A percentile compares a stretch with the other conserved stretches of the same genome.
phyloP scores from a whole-genome alignment of 2,329 filamentous ascomycete genomes.

The Fusarium pininemorale region DNA sequence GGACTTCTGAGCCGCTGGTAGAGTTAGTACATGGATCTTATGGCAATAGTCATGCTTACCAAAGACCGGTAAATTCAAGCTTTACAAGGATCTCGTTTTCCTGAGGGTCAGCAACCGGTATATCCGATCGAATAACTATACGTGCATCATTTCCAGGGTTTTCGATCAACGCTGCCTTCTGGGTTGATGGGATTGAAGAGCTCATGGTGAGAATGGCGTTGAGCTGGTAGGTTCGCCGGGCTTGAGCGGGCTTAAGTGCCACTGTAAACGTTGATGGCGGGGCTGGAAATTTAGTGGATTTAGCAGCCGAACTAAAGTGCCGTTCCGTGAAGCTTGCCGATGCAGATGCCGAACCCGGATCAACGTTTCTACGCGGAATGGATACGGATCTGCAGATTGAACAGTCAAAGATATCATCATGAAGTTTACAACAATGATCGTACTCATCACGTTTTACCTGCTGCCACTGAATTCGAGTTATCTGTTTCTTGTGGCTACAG shows the following conservation, averaged over 20 bases:
- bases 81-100: slow-evolving; percentile 27
- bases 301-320: slow-evolving; percentile 6
- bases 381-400: accelerated
- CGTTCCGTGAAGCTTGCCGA: slow-evolving; percentile 14
- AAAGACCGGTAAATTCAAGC: slow-evolving; percentile 31
- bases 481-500: accelerated
- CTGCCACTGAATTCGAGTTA: accelerated
- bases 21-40: not conserved
- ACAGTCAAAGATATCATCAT: not conserved
- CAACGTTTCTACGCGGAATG: not conserved
- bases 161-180: slow-evolving; percentile 29
- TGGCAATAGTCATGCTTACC: not conserved
- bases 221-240: not conserved
- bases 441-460: accelerated
- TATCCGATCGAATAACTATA: slow-evolving; percentile 1
- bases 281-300: not conserved
- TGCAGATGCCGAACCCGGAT: not conserved
- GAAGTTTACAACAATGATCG: accelerated
- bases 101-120: not conserved
- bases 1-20: slow-evolving; percentile 44
- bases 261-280: not conserved
- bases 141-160: slow-evolving; percentile 19
- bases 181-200: not conserved
- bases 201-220: not conserved
- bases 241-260: not conserved